Base-by-base conservation (phyloP, 306 rosid genomes). In the Dalbergia cultrata region DNA sequence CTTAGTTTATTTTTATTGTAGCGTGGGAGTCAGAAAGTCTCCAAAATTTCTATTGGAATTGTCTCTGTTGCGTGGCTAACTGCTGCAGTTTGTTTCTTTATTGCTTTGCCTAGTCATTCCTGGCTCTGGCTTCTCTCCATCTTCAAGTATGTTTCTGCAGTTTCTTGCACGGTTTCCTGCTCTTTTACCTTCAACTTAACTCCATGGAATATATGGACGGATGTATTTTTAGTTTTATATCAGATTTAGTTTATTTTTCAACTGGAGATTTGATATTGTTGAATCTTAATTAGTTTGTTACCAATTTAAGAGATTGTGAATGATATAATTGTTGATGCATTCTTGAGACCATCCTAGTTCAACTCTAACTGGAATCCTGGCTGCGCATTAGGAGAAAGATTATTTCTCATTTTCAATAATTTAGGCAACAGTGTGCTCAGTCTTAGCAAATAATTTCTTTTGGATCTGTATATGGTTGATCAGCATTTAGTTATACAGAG, bases 101-200 rank as follows among this genome's bases (percentile, higher is more conserved):
- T 84, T 80, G 98, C 97, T 84, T 83, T 95, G 76, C 84, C 97
- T 12, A 76, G 9, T 80, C 90, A 93, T 88, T 90, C 93, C 37
- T 95, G 99, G 98, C 98, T 95, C 62, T 95, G 98, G 99, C 91
- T 95, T 9, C 78, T 95, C 74, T 61, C 84, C 21, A 68, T 91
- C 39, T 93, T 95, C 85, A 95, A 89, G 98, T 95, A 86, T 76
- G 86, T 59, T 56, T 64, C 13, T 66, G 39, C 72, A 39, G 63
- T 60, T 50, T 59, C 43, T 80, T 76, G 44, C 7, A 17, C 34
- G 7, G 52, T 72, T 77, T 53, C 37, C 8, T 9, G 26, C 54
- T 53, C 49, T 52, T 7, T 31, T 33, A 77, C 2, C 12, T 60
- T 83, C 65, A 64, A 57, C 8, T 73, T 41, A 66, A 26, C 47